These are phyloP conservation scores for Sporisorium scitamineum DNA, from an alignment of 1,284 basidiomycete genomes.

Conservation along the genomic window DNA sequence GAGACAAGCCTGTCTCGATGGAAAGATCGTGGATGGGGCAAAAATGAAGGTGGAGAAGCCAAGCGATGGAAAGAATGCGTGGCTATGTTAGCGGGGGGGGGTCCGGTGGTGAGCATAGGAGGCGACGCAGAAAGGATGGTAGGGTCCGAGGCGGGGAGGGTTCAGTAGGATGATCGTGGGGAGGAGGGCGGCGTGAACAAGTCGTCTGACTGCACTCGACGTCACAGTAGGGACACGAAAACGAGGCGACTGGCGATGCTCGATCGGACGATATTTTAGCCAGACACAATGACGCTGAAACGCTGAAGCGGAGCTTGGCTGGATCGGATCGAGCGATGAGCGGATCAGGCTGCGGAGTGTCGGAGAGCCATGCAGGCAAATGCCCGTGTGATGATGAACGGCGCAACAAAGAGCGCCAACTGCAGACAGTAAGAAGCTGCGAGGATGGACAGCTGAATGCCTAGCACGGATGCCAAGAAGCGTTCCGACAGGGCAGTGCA, in stretches of 20 bases:
- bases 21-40: background rate
- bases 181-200: background rate
- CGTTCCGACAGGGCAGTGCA: background rate
- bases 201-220: slow-evolving; percentile 1
- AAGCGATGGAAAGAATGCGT: background rate
- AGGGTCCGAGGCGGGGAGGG: slow-evolving; percentile 3
- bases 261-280: background rate
- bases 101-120: slow-evolving; percentile 18
- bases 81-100: slow-evolving; percentile 6
- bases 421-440: background rate
- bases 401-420: background rate
- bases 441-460: background rate
- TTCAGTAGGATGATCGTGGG: slow-evolving; percentile 9
- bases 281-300: slow-evolving; percentile 27
- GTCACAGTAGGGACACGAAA: background rate
- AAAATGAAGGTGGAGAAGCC: background rate
- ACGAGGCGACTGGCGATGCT: slow-evolving; percentile 1
- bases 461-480: slow-evolving; percentile 2
- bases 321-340: slow-evolving; percentile 7
- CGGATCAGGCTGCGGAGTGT: slow-evolving; percentile 20
- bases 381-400: slow-evolving; percentile 13
- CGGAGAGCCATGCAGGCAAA: slow-evolving; percentile 4
- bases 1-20: background rate
- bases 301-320: slow-evolving; percentile 13
- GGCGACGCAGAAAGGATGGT: background rate